Conservation (phyloP, 306 rosid species). For the Vicia faba region DNA sequence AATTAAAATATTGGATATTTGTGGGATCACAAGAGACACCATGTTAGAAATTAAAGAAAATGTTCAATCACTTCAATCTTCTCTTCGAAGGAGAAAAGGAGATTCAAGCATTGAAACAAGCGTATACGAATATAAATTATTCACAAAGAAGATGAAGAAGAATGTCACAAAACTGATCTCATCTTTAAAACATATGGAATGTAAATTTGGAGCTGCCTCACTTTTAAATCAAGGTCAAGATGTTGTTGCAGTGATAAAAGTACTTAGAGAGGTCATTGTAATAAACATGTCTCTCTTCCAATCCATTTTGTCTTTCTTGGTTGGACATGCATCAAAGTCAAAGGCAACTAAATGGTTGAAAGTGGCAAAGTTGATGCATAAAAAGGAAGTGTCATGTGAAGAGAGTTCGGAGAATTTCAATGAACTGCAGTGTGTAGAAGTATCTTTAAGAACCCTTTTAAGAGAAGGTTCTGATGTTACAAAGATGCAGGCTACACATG, state of each 20-base stretch:
- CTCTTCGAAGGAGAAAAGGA: conserved; percentile 66
- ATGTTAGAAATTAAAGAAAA: conserved; percentile 54
- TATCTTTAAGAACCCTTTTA: conserved; percentile 14
- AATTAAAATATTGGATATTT: conserved; percentile 58
- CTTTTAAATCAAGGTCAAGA: conserved; percentile 42
- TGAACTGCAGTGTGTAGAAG: conserved; percentile 19
- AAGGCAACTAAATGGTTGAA: conserved; percentile 29
- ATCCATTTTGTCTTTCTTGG: conserved; percentile 38
- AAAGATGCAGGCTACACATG: neutral
- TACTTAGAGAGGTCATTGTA: conserved; percentile 40
- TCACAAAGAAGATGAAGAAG: conserved; percentile 63
- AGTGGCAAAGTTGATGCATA: conserved; percentile 21
- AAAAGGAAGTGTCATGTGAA: neutral
- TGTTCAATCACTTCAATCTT: conserved; percentile 57
- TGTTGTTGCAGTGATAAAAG: conserved; percentile 36
- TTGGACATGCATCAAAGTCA: neutral
- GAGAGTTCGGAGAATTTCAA: neutral
- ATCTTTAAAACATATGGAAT: conserved; percentile 46
- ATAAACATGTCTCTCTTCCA: conserved; percentile 47
- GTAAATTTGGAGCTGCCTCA: conserved; percentile 37
- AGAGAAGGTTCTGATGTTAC: conserved; percentile 28
- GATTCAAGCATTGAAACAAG: conserved; percentile 49
- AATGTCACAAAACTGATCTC: conserved; percentile 47
- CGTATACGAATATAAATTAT: conserved; percentile 43
- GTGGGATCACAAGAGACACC: conserved; percentile 63